A percentile compares a stretch with the other conserved stretches of the same genome.
Conservation (phyloP, 345 rosid genomes). For the Ceriops zippeliana region DNA sequence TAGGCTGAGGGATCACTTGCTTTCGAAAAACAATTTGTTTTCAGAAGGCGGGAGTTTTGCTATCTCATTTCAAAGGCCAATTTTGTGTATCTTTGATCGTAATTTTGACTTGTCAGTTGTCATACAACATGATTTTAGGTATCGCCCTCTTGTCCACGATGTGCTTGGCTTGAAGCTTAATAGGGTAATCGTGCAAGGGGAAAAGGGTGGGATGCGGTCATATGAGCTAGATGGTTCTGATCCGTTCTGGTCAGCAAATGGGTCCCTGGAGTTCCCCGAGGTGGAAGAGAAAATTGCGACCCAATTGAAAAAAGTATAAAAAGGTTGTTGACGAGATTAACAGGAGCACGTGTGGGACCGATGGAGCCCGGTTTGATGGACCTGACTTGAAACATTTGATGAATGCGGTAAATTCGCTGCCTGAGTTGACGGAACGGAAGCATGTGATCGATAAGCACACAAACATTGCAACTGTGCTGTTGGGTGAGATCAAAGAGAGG, state of each 20-base stretch:
- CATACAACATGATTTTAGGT: slow-evolving; percentile 90
- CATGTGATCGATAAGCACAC: too few relatives aligned
- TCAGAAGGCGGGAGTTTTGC: slow-evolving; percentile 75
- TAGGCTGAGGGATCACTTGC: slow-evolving; percentile 85
- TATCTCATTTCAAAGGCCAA: slow-evolving; percentile 80
- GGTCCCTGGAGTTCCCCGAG: slow-evolving; percentile 85
- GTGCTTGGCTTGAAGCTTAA: slow-evolving; percentile 83
- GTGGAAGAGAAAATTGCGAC: slow-evolving; percentile 91
- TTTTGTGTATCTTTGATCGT: slow-evolving; percentile 83
- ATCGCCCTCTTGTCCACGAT: slow-evolving; percentile 90
- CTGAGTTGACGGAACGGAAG: too few relatives aligned
- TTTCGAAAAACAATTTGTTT: slow-evolving; percentile 85
- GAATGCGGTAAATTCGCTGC: too few relatives aligned
- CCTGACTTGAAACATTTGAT: too few relatives aligned
- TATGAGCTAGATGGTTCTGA: slow-evolving; percentile 77
- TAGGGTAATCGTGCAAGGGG: slow-evolving; percentile 75
- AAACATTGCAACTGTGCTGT: too few relatives aligned
- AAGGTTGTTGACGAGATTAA: slow-evolving; percentile 93
- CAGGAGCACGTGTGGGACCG: slow-evolving; percentile 59
- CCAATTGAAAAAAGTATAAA: slow-evolving; percentile 76
- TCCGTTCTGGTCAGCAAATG: slow-evolving; percentile 86
- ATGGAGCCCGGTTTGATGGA: too few relatives aligned
- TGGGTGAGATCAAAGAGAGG: too few relatives aligned
- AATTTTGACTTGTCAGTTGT: slow-evolving; percentile 77
- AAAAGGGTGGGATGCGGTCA: slow-evolving; percentile 78